phyloP scores from a whole-genome alignment of 2,329 filamentous ascomycete genomes.

The Sclerotinia spermophila region DNA sequence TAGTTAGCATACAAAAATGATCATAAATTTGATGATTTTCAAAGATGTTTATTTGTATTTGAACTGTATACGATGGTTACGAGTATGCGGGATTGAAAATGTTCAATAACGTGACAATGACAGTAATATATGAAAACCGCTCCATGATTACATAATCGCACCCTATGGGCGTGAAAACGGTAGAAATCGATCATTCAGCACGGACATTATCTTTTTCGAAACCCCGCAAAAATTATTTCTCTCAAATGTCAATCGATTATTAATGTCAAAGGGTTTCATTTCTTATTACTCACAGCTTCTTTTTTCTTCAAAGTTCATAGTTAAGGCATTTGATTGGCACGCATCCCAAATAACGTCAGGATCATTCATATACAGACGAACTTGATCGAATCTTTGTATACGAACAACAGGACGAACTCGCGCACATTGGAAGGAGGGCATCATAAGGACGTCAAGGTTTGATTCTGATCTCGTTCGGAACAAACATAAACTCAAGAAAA shows the following conservation, averaged over 20 bases:
- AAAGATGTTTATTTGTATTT: background rate
- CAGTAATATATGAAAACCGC: background rate
- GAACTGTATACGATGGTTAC: no score
- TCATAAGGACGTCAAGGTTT: background rate
- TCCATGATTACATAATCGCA: background rate
- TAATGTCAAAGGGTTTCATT: background rate
- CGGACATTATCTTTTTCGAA: background rate
- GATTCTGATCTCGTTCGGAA: background rate
- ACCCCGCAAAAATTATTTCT: slow-evolving; percentile 17
- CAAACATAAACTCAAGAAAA: background rate
- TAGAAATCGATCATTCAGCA: background rate
- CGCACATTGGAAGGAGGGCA: background rate
- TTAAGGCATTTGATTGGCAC: background rate
- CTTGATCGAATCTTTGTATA: background rate
- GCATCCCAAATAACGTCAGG: background rate
- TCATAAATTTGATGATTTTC: slow-evolving; percentile 10
- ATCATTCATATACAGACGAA: background rate
- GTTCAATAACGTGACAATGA: background rate
- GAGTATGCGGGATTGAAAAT: no score
- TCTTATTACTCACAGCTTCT: background rate
- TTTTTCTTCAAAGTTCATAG: background rate
- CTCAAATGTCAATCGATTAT: slow-evolving; percentile 5
- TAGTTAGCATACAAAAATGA: background rate
- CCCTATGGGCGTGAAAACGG: slow-evolving; percentile 1
- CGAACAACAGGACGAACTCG: background rate